Evolutionary conservation across 352 stramenopile species (phyloP), one percentile per base, ranked within the genome.

Genomic region (Pythium volutum): DNA sequence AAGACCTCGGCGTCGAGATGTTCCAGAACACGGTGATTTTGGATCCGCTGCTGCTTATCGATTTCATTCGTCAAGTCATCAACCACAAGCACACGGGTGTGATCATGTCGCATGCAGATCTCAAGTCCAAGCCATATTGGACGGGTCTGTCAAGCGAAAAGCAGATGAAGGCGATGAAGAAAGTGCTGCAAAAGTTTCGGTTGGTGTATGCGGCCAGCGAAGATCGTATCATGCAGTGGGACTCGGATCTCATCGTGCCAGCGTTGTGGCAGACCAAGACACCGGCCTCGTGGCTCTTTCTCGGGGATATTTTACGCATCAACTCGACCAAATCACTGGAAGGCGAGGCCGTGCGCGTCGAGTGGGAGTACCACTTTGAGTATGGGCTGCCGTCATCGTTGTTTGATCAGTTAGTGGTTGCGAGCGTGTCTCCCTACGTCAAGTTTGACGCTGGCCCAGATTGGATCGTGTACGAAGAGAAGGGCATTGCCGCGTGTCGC

Each of bases 331-430:
- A 15, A 1, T 27, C 43, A 11, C 23, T 18, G 14, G 33, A 56
- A 2, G 34, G 50, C 18, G 54, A 51, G 12, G 16, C 36, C 33
- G 34, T 55, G 23, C 55, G 55, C 29, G 55, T 62, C 14, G 45
- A 55, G 16, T 63, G 56, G 56, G 46, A 56, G 36, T 56, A 43
- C 34, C 46, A 56, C 34, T 63, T 55, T 27, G 48, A 47, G 34
- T 50, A 15, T 51, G 49, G 39, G 1, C 15, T 63, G 5, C 56
- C 56, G 3, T 26, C 39, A 7, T 7, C 45, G 25, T 26, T 63
- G 7, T 56, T 56, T 36, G 56, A 63, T 42, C 56, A 63, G n/a
- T 42, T 63, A 16, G 56, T 63, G 29, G 47, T 63, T 11, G 56
- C 56, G 11, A 56, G 56, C 27, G 42, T 56, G 23, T 56, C 45